Base-by-base conservation (phyloP, 768 basidiomycete genomes). In the Cubamyces sp. region DNA sequence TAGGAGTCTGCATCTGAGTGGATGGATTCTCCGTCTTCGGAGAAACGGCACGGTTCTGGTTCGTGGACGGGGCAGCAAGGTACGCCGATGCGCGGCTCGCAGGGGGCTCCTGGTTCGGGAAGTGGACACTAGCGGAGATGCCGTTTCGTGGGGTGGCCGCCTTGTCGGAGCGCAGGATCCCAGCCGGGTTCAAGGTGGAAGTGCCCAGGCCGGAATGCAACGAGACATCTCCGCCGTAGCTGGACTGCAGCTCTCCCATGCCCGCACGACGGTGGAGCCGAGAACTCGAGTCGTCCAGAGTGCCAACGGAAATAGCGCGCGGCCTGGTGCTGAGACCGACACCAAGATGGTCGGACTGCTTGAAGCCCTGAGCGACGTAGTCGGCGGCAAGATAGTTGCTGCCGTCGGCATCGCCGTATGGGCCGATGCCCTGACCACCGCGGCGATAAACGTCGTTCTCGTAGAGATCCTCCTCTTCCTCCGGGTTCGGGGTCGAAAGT, bases 241-340 rank as follows among this genome's bases (percentile, higher is more conserved):
- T 76, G 60, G 74, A 64, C 61, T 75, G 60, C 57, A 85, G 82
- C 64, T 88, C 89, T 43, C 77, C 80, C 3, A 83, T 82, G 16
- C 82, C 79, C 50, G 84, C 80, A 66, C 88, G 84, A 52, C 86
- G 86, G 69, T 88, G 88, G 19, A 91, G 76, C 28, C 84, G 76
- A 58, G 89, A 90, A 66, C 86, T 76, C 25, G 91, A 84, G 69
- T 94, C 92, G 68, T 94, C 92, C 48, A 94, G 84, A 61, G 85
- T 90, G 34, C 92, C 91, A n/a, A 94, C 91, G 37, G 92, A 94
- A 64, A 92, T 92, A 30, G 92, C 92, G 51, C 92, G 87, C 21
- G 92, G 91, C 48, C 92, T 79, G 41, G 77, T 74, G 9, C 68
- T 69, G 4, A 81, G 78, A 54, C 71, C 76, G 75, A 77, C 66